phyloP scores from a whole-genome alignment of 257 asterid genomes.

The Jacaranda copaia region DNA sequence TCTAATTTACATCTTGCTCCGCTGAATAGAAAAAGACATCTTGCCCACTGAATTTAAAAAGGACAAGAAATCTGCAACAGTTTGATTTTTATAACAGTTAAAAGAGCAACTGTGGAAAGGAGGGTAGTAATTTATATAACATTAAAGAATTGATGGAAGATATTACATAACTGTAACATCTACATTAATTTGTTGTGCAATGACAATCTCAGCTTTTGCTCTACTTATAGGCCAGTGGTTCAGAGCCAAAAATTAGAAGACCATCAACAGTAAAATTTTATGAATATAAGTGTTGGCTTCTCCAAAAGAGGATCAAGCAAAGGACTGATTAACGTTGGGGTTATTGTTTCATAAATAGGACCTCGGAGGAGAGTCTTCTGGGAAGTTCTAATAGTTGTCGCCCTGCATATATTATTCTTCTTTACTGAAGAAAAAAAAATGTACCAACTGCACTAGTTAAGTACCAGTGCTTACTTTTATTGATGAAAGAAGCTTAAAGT shows the following conservation, averaged over 20 bases:
- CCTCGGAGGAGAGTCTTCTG: too few species aligned
- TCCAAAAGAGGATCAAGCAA: too few species aligned
- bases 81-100: neutral
- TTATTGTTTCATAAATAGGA: too few species aligned
- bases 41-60: neutral
- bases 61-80: neutral
- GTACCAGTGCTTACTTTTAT: too few species aligned
- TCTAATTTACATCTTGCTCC: neutral
- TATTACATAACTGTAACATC: neutral
- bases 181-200: neutral
- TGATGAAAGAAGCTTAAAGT: too few species aligned
- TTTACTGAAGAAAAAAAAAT: too few species aligned
- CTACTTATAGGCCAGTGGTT: neutral
- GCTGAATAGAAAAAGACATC: too few species aligned
- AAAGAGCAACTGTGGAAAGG: neutral
- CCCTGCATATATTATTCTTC: too few species aligned
- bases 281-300: neutral
- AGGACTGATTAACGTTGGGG: too few species aligned
- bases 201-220: slow-evolving; percentile 16
- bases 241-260: neutral
- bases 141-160: neutral
- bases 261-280: neutral
- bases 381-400: too few species aligned
- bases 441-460: too few species aligned
- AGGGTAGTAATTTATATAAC: neutral